A percentile compares a stretch with the other conserved stretches of the same genome.
Evolutionary conservation across 352 stramenopile species (phyloP).

Genomic region (Globisporangium paddicum): DNA sequence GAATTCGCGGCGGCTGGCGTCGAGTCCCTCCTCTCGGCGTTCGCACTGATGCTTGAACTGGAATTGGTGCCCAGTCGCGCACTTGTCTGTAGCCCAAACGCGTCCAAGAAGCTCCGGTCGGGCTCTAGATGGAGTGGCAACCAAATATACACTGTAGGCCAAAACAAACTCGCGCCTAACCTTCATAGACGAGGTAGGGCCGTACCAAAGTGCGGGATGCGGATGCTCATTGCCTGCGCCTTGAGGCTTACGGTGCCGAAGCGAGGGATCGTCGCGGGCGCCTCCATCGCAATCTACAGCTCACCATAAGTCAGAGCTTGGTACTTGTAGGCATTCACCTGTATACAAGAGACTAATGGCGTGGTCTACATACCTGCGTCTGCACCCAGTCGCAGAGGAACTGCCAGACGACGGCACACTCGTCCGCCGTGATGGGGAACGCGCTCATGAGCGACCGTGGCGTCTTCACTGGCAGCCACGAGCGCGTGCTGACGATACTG

Average conservation of each 20-base stretch:
- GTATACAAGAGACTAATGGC: too few relatives aligned
- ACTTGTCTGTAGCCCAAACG: constrained; percentile 32
- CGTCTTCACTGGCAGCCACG: constrained; percentile 31
- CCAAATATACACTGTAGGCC: too few relatives aligned
- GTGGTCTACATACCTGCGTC: constrained; percentile 38
- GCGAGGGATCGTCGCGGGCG: constrained; percentile 57
- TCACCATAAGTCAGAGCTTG: too few relatives aligned
- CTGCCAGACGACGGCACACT: constrained; percentile 55
- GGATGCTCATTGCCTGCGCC: constrained; percentile 45
- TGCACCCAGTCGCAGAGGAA: constrained; percentile 72
- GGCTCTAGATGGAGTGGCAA: constrained; percentile 45
- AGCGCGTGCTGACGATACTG: background rate
- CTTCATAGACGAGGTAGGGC: too few relatives aligned
- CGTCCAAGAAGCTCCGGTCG: constrained; percentile 46
- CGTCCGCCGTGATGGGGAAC: constrained; percentile 38
- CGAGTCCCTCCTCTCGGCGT: constrained; percentile 5
- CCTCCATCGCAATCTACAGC: constrained; percentile 80
- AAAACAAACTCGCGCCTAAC: too few relatives aligned
- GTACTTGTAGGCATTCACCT: too few relatives aligned
- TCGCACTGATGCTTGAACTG: background rate
- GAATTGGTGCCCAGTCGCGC: background rate
- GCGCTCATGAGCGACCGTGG: constrained; percentile 44
- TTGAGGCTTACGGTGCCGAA: constrained; percentile 58
- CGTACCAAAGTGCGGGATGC: constrained; percentile 58
- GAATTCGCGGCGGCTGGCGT: background rate